phyloP scores from a whole-genome alignment of 345 rosid genomes.

The Excoecaria agallocha region DNA sequence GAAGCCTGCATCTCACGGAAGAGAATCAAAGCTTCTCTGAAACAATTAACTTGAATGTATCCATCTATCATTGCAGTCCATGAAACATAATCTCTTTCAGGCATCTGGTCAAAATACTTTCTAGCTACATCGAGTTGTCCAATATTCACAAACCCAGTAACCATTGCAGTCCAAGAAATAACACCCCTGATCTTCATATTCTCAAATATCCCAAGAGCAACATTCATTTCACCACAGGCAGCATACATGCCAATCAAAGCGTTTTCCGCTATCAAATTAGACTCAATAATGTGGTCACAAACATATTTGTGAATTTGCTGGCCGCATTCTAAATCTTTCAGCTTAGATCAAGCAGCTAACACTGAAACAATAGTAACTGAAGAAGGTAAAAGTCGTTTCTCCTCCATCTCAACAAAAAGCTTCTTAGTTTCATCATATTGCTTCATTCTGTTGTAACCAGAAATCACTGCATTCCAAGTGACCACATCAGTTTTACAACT shows the following conservation, averaged over 20 bases:
- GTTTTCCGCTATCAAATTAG: constrained; percentile 49
- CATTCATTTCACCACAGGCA: constrained; percentile 56
- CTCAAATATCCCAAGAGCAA: constrained; percentile 44
- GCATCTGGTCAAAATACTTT: constrained; percentile 25
- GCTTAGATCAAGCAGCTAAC: constrained; percentile 58
- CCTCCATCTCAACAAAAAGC: constrained; percentile 20
- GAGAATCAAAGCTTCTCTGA: constrained; percentile 24
- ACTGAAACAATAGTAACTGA: constrained; percentile 54
- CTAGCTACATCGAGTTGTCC: constrained; percentile 22
- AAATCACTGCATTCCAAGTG: constrained; percentile 26
- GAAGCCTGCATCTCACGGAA: constrained; percentile 25
- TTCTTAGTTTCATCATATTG: constrained; percentile 16
- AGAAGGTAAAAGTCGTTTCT: constrained; percentile 35
- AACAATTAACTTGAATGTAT: constrained; percentile 15
- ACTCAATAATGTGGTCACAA: constrained; percentile 17
- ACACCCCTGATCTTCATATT: constrained; percentile 49
- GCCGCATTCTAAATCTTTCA: constrained; percentile 50
- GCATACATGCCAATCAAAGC: constrained; percentile 62
- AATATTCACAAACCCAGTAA: constrained; percentile 19
- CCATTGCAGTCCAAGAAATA: constrained; percentile 37
- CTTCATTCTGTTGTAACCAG: constrained; percentile 21
- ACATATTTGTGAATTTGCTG: constrained; percentile 36
- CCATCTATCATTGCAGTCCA: constrained; percentile 29
- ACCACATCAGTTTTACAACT: constrained; percentile 23
- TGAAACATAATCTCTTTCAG: constrained; percentile 20